Conservation (phyloP, 169 alveolate genomes). For the Eimeria sp. region DNA sequence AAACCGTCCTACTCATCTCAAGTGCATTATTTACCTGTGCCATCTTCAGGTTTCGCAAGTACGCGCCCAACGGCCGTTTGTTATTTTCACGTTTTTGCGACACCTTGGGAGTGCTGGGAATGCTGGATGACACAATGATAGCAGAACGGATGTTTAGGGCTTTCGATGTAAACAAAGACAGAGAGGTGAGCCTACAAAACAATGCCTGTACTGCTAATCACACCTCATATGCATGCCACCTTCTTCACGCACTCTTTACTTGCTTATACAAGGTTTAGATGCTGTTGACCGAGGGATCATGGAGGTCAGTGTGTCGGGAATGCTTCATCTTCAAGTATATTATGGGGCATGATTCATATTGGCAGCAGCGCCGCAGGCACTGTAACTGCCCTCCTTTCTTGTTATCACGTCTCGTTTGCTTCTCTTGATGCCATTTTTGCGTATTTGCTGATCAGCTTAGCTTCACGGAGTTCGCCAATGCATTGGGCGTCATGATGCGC, state of each 20-base stretch:
- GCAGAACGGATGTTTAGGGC: conserved; percentile 84
- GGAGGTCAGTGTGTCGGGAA: neutral
- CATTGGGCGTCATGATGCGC: conserved; percentile 84
- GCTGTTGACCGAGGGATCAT: neutral
- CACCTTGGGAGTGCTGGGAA: conserved; percentile 84
- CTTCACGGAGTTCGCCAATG: conserved; percentile 82
- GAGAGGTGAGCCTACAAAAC: conserved; percentile 26
- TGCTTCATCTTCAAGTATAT: neutral
- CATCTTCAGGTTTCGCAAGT: conserved; percentile 72
- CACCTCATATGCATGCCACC: neutral
- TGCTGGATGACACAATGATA: conserved; percentile 84
- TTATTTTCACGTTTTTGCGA: conserved; percentile 74
- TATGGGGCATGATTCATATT: neutral
- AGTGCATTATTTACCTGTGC: neutral
- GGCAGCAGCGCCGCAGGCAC: neutral
- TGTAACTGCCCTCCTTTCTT: neutral
- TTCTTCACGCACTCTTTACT: neutral
- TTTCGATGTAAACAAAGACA: conserved; percentile 80
- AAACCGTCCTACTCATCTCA: neutral
- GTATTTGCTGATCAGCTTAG: conserved; percentile 49
- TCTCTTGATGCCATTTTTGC: neutral
- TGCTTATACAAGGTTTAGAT: neutral
- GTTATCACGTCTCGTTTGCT: neutral
- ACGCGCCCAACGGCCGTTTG: conserved; percentile 80
- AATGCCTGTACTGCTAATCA: neutral